These are phyloP conservation scores for Populus ilicifolia DNA, from an alignment of 345 rosid species.

Conservation along the genomic window DNA sequence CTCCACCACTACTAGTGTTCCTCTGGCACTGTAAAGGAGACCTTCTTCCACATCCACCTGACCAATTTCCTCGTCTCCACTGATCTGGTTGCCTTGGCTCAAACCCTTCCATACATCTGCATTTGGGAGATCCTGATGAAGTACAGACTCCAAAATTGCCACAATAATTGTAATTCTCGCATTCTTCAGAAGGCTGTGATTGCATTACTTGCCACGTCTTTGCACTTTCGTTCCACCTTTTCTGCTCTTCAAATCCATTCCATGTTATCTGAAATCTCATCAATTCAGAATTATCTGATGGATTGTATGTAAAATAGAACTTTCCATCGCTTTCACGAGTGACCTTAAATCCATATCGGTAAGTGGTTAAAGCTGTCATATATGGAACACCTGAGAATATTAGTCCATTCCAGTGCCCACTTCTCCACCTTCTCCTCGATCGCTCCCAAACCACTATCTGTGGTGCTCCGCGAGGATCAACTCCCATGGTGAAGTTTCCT, in stretches of 20 bases:
- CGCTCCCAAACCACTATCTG: conserved; percentile 73
- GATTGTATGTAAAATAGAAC: conserved; percentile 52
- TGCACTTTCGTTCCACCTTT: conserved; percentile 39
- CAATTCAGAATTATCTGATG: conserved; percentile 27
- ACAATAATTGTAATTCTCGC: conserved; percentile 68
- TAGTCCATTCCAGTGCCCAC: conserved; percentile 69
- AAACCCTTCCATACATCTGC: conserved; percentile 61
- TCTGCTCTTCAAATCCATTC: conserved; percentile 55
- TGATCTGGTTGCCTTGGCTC: conserved; percentile 24
- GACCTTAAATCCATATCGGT: conserved; percentile 53
- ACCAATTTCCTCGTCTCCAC: conserved; percentile 33
- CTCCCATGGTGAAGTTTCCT: conserved; percentile 36
- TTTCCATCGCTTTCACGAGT: conserved; percentile 40
- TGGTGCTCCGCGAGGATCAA: conserved; percentile 61
- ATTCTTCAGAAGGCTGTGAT: conserved; percentile 44
- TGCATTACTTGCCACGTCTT: conserved; percentile 47
- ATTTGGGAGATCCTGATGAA: conserved; percentile 19
- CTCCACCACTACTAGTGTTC: conserved; percentile 13
- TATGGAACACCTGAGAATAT: conserved; percentile 54
- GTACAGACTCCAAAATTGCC: conserved; percentile 65
- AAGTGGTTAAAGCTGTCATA: conserved; percentile 35
- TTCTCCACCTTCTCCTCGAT: conserved; percentile 55
- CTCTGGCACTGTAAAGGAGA: conserved; percentile 25
- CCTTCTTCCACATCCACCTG: conserved; percentile 41
- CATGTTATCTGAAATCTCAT: conserved; percentile 45